Evolutionary conservation across 805 yeast genomes (phyloP).

Genomic region (Saccharomyces eubayanus): DNA sequence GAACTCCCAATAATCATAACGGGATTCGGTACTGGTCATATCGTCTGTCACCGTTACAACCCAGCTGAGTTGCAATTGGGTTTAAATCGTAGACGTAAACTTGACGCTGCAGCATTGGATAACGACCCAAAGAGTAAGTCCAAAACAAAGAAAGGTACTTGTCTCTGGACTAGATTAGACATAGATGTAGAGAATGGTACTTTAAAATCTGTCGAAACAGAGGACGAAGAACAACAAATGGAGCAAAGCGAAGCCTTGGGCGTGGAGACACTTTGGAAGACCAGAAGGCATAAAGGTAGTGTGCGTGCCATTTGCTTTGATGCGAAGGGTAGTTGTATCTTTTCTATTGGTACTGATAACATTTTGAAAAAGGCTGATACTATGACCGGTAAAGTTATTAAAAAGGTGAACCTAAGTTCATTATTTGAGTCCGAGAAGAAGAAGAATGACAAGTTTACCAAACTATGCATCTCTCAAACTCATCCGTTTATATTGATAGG

Average conservation of each 20-base stretch:
- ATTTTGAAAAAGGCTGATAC: conserved; percentile 66
- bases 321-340: conserved; percentile 42
- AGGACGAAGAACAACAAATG: conserved; percentile 4
- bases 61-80: conserved; percentile 35
- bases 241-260: conserved; percentile 10
- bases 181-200: background rate
- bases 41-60: conserved; percentile 54
- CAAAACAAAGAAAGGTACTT: conserved; percentile 8
- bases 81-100: conserved; percentile 10
- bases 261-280: conserved; percentile 56
- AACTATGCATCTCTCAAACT: conserved; percentile 29
- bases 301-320: conserved; percentile 66
- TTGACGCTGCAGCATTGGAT: background rate
- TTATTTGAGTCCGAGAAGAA: conserved; percentile 1
- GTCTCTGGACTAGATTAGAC: background rate
- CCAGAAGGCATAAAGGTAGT: conserved; percentile 84
- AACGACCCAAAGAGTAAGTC: background rate
- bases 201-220: conserved; percentile 13
- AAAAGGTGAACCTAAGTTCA: conserved; percentile 35
- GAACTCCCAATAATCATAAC: conserved; percentile 49
- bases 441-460: conserved; percentile 26
- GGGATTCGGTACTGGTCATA: conserved; percentile 80
- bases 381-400: conserved; percentile 65
- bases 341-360: conserved; percentile 71
- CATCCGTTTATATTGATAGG: conserved; percentile 44